Conservation (phyloP, 768 basidiomycete genomes). For the Phylloporus arenicola region DNA sequence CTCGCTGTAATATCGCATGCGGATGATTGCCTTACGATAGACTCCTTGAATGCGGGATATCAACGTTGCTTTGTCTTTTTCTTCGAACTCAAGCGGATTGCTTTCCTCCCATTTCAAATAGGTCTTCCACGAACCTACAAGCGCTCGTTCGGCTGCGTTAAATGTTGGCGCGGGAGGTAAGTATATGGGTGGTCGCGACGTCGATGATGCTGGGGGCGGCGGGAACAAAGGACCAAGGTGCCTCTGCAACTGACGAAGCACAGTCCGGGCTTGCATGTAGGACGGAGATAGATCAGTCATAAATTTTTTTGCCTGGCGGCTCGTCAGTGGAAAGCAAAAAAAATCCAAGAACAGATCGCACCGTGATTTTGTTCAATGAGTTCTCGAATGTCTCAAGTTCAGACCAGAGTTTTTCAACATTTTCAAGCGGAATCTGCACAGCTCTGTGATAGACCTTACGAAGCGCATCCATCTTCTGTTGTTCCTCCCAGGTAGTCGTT, state of each 20-base stretch:
- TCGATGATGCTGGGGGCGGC: conserved; percentile 39
- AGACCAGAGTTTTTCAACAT: conserved; percentile 89
- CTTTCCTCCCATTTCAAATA: conserved; percentile 95
- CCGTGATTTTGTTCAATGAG: conserved; percentile 81
- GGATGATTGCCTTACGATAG: conserved; percentile 83
- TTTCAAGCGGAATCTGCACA: conserved; percentile 90
- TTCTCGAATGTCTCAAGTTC: conserved; percentile 92
- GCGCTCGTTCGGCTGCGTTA: conserved; percentile 61
- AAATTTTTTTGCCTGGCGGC: conserved; percentile 82
- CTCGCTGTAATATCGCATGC: conserved; percentile 93
- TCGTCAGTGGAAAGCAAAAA: conserved; percentile 9
- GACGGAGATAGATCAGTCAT: conserved; percentile 87
- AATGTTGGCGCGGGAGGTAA: conserved; percentile 72
- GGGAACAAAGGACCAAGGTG: conserved; percentile 60
- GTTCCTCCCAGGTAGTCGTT: conserved; percentile 88
- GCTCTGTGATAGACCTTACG: conserved; percentile 91
- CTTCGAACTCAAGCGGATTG: conserved; percentile 90
- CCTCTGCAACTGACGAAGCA: conserved; percentile 76
- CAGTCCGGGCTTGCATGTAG: conserved; percentile 92
- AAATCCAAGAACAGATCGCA: conserved; percentile 23
- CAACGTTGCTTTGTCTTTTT: conserved; percentile 65
- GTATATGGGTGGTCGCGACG: conserved; percentile 41
- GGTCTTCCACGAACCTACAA: conserved; percentile 83
- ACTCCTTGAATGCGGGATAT: conserved; percentile 71
- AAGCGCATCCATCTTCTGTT: conserved; percentile 90